Conservation (phyloP, 257 asterid species). For the Solanum chilense region DNA sequence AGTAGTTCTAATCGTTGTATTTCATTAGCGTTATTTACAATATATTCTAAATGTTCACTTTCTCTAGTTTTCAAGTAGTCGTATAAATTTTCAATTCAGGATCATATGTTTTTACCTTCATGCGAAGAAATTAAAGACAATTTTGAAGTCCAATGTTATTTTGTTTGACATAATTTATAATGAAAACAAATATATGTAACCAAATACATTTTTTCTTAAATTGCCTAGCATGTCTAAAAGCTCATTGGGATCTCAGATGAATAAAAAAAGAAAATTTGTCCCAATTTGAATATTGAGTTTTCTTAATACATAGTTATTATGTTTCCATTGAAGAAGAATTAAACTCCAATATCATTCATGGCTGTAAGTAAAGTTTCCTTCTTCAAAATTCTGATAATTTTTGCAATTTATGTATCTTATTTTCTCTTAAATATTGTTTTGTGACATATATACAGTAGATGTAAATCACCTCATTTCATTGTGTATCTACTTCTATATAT, state of each 20-base stretch:
- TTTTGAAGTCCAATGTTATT: not conserved
- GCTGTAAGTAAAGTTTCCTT: not conserved
- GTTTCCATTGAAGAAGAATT: not conserved
- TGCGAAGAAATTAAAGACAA: not conserved
- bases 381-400: not conserved
- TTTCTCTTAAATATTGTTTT: not conserved
- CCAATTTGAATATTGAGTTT: not conserved
- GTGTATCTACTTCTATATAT: rapidly evolving
- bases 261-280: not conserved
- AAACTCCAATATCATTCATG: not conserved
- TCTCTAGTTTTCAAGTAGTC: not conserved
- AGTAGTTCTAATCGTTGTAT: no score
- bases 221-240: not conserved
- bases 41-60: no score
- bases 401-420: not conserved
- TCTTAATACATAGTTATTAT: not conserved
- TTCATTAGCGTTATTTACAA: no score
- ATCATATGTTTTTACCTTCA: not conserved
- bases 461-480: not conserved
- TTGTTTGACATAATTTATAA: not conserved
- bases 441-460: rapidly evolving
- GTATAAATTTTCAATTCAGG: no score
- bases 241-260: not conserved
- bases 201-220: not conserved
- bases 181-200: not conserved